phyloP scores from a whole-genome alignment of 768 basidiomycete genomes.

The Amanita brunnescens region DNA sequence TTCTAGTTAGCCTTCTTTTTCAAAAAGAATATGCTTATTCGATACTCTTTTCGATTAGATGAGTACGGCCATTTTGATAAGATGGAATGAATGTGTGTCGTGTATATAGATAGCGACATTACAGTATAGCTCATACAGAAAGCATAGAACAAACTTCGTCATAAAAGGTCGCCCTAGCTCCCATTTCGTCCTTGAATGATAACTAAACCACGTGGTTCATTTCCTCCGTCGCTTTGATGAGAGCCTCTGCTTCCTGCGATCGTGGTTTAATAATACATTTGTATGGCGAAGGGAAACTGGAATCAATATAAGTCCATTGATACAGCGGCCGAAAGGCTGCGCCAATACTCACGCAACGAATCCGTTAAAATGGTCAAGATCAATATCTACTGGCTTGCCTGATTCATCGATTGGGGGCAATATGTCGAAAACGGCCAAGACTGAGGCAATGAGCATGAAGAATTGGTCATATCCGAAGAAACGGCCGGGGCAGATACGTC shows the following conservation, averaged over 20 bases:
- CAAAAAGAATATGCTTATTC: too few species aligned
- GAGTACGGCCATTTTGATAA: too few species aligned
- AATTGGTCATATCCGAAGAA: constrained; percentile 14
- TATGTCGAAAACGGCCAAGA: constrained; percentile 15
- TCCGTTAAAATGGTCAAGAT: not conserved
- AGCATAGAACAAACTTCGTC: too few species aligned
- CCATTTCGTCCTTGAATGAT: too few species aligned
- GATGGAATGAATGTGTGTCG: too few species aligned
- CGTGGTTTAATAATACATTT: constrained; percentile 7
- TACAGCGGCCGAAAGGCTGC: not conserved
- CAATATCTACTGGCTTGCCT: constrained; percentile 8
- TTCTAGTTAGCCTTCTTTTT: too few species aligned
- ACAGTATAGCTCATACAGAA: too few species aligned
- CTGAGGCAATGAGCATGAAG: constrained; percentile 13
- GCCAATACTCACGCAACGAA: not conserved
- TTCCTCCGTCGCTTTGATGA: not conserved
- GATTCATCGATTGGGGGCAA: constrained; percentile 11
- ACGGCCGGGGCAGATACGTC: constrained; percentile 18
- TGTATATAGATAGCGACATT: too few species aligned
- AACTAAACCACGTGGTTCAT: too few species aligned
- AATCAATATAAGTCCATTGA: not conserved
- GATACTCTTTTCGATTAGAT: too few species aligned
- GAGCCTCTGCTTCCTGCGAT: not conserved
- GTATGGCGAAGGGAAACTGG: constrained; percentile 3
- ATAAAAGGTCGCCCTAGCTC: too few species aligned